Conservation (phyloP, 2,329 filamentous ascomycete species). For the Herpomyces periplanetae region DNA sequence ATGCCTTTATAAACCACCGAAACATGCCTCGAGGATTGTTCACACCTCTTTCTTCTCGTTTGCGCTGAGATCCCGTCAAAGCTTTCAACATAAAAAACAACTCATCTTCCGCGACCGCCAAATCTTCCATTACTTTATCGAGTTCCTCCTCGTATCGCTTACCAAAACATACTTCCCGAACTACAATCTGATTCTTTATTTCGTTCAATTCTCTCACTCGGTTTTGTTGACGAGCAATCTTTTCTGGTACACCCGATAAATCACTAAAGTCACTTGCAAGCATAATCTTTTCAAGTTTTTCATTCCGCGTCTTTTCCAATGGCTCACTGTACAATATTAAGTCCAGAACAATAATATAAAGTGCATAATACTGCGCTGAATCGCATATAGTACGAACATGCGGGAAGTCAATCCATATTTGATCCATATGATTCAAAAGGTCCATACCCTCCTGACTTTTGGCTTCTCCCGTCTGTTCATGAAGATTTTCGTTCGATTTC, state of each 20-base stretch:
- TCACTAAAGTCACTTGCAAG: conserved; percentile 94
- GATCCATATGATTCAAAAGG: conserved; percentile 30
- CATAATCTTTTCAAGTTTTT: conserved; percentile 92
- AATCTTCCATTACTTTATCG: conserved; percentile 49
- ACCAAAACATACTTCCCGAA: conserved; percentile 55
- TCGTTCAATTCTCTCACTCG: conserved; percentile 74
- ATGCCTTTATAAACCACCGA: conserved; percentile 68
- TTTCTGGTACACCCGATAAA: conserved; percentile 57
- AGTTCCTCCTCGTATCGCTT: conserved; percentile 67
- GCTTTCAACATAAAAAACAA: conserved; percentile 99
- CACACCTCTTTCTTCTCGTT: conserved; percentile 25
- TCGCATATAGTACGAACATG: conserved; percentile 81
- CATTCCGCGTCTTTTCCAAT: conserved; percentile 76
- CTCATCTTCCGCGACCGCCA: conserved; percentile 69
- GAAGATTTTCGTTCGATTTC: conserved; percentile 84
- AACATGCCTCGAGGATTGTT: conserved; percentile 38
- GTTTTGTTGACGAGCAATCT: conserved; percentile 64
- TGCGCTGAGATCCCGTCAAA: conserved; percentile 76
- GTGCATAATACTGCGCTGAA: conserved; percentile 78
- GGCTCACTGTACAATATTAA: conserved; percentile 84
- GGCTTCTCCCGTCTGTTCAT: conserved; percentile 5
- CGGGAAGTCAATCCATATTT: conserved; percentile 84
- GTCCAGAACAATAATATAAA: conserved; percentile 93
- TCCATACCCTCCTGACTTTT: conserved; percentile 11
- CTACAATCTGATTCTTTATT: conserved; percentile 82